A percentile compares a stretch with the other conserved stretches of the same genome.
Evolutionary conservation across 164 flowering plant species (phyloP).

Genomic region (Aristolochia californica): DNA sequence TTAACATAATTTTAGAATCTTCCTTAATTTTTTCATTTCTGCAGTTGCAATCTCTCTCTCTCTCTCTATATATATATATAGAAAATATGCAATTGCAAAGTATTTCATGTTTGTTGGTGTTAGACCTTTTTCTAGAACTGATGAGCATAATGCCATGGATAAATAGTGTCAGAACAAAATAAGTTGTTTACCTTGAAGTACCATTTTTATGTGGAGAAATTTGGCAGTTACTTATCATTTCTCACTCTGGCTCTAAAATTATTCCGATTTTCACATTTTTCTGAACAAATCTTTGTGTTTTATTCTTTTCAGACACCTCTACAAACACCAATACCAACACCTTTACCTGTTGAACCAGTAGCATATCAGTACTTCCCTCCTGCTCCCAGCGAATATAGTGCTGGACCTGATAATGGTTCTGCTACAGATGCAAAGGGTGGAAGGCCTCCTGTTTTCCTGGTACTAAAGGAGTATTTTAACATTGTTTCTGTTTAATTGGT

Average conservation of each 20-base stretch:
- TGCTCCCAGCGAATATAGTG: constrained; percentile 7
- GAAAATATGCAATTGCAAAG: too few species aligned
- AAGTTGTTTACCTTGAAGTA: too few species aligned
- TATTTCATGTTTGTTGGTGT: too few species aligned
- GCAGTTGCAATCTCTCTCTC: too few species aligned
- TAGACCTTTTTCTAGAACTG: too few species aligned
- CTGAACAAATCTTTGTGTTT: neutral
- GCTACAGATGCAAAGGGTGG: constrained; percentile 4
- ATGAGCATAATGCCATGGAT: too few species aligned
- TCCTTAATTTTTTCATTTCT: too few species aligned
- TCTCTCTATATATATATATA: too few species aligned
- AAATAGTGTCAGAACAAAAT: too few species aligned
- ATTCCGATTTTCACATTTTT: neutral
- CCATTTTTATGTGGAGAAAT: too few species aligned
- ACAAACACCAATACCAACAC: constrained; percentile 14
- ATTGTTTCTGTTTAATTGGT: neutral
- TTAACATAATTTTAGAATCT: too few species aligned
- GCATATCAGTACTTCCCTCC: constrained; percentile 8
- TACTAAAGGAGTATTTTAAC: neutral
- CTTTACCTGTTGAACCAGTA: constrained; percentile 13
- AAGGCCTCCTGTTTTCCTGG: constrained; percentile 10
- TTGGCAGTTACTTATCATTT: too few species aligned
- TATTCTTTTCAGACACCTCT: constrained; percentile 10
- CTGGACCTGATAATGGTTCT: constrained; percentile 5
- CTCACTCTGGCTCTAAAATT: neutral